Percentiles rank a stretch among this genome's conserved stretches.
Conservation (phyloP, 345 rosid species). For the Garcia nutans region DNA sequence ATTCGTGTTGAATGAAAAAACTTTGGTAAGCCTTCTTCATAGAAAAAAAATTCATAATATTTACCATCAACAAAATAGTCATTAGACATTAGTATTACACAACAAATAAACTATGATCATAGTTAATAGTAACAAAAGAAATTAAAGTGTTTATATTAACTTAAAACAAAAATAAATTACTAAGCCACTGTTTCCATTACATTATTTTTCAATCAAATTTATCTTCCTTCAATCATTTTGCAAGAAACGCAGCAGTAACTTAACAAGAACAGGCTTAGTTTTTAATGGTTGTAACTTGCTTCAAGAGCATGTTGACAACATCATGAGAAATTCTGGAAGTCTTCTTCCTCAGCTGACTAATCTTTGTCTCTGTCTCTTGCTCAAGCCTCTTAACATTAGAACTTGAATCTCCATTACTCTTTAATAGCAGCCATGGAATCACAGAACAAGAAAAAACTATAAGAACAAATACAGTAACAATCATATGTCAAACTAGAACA, state of each 20-base stretch:
- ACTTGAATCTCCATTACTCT: slow-evolving; percentile 43
- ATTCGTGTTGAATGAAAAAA: no score
- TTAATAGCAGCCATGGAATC: background rate
- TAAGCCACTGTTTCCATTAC: no score
- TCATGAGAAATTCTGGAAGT: slow-evolving; percentile 51
- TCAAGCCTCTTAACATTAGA: slow-evolving; percentile 81
- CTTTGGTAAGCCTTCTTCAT: no score
- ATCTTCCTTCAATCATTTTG: no score
- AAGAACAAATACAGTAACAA: background rate
- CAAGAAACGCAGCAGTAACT: background rate
- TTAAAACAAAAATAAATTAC: no score
- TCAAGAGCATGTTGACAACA: slow-evolving; percentile 70
- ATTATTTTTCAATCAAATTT: no score
- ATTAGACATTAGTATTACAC: no score
- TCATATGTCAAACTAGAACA: background rate
- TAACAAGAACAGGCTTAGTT: slow-evolving; percentile 34
- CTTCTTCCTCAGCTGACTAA: slow-evolving; percentile 52
- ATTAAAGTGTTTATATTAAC: no score
- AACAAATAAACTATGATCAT: no score
- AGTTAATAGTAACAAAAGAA: no score
- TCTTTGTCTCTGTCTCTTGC: slow-evolving; percentile 63
- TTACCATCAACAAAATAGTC: no score
- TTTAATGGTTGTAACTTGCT: slow-evolving; percentile 71
- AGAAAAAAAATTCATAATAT: no score
- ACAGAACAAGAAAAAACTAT: background rate